Percentiles rank a stretch among this genome's conserved stretches.
These are phyloP conservation scores for Syzygium malaccense DNA, from an alignment of 441 rosid genomes.

Conservation along the genomic window DNA sequence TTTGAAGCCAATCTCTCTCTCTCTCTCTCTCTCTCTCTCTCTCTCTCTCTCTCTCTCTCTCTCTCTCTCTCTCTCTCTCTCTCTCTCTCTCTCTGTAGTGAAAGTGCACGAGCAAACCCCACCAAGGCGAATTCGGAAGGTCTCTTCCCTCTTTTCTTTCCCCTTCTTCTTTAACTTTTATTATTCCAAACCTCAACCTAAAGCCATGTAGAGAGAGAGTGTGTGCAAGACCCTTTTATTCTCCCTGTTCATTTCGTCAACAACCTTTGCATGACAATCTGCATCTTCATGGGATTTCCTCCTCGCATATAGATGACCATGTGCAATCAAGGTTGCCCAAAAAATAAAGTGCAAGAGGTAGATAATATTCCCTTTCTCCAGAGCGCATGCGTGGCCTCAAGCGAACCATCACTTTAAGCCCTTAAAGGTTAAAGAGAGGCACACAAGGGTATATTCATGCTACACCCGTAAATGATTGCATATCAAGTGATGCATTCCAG, in stretches of 20 bases:
- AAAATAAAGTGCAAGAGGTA: background rate
- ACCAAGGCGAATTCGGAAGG: conserved; percentile 34
- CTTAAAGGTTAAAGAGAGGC: background rate
- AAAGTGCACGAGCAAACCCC: conserved; percentile 41
- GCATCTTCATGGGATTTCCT: background rate
- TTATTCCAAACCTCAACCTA: conserved; percentile 45
- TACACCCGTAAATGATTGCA: background rate
- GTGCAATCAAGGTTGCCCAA: background rate
- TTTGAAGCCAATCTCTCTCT: background rate
- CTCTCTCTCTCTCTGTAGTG: no score
- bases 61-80: no score
- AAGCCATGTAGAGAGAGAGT: conserved; percentile 21
- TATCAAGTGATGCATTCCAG: background rate
- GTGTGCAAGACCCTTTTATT: conserved; percentile 17
- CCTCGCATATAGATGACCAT: background rate
- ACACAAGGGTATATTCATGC: background rate
- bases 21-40: conserved; percentile 22
- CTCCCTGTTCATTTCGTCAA: background rate
- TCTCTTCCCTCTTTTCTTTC: conserved; percentile 13
- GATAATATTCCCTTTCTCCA: conserved; percentile 1
- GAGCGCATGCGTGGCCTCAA: conserved; percentile 14
- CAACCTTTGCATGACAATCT: background rate
- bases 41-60: conserved; percentile 21
- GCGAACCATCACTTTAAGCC: background rate
- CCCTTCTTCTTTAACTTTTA: conserved; percentile 14